These are phyloP conservation scores for Botrytis galanthina DNA, from an alignment of 2,329 filamentous ascomycete species.

Conservation along the genomic window DNA sequence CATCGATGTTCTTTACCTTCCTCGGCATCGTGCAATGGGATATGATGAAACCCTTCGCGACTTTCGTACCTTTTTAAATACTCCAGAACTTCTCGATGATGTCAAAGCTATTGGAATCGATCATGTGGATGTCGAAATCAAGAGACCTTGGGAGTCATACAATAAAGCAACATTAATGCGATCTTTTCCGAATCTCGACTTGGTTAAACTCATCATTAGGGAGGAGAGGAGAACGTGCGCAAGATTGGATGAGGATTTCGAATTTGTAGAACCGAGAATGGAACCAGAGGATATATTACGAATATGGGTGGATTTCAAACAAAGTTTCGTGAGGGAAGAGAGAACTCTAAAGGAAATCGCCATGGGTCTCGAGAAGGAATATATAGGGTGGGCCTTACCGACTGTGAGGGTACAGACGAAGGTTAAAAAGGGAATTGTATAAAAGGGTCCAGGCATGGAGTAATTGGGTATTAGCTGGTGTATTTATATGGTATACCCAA, in stretches of 20 bases:
- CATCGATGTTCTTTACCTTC: constrained; percentile 35
- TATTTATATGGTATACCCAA: constrained; percentile 4
- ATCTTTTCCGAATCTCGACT: constrained; percentile 41
- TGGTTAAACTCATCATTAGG: constrained; percentile 32
- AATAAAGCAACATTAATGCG: constrained; percentile 49
- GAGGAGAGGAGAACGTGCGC: constrained; percentile 6
- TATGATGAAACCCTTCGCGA: constrained; percentile 42
- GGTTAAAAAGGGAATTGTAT: constrained; percentile 9
- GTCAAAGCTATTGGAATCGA: constrained; percentile 47
- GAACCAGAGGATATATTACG: constrained; percentile 28
- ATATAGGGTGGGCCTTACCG: constrained; percentile 30
- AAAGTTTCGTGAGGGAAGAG: constrained; percentile 33
- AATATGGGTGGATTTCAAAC: constrained; percentile 36
- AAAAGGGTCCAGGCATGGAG: background rate
- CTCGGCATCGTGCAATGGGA: constrained; percentile 40
- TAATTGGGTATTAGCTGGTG: background rate
- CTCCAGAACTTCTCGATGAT: constrained; percentile 37
- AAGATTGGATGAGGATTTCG: constrained; percentile 22
- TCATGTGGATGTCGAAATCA: constrained; percentile 45
- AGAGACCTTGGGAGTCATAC: constrained; percentile 51
- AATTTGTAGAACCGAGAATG: constrained; percentile 27
- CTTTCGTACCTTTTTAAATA: constrained; percentile 41
- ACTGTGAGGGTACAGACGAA: constrained; percentile 30
- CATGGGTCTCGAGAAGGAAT: constrained; percentile 26
- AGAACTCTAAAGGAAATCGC: constrained; percentile 31